phyloP scores from a whole-genome alignment of 805 yeast genomes.

The Kregervanrija fluxuum region DNA sequence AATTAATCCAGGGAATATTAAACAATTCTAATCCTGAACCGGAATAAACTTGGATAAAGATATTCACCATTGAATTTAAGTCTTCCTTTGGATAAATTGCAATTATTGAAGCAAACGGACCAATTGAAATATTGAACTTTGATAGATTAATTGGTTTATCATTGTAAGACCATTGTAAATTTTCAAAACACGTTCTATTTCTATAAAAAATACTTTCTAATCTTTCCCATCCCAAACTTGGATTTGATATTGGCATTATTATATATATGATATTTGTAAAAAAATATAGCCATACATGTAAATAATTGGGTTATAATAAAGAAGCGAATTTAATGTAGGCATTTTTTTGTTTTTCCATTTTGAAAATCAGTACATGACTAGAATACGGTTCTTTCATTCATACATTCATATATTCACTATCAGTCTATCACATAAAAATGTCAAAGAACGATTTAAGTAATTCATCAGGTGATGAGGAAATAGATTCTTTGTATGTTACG shows the following conservation, averaged over 20 bases:
- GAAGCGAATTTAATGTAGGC: no score
- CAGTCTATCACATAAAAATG: no score
- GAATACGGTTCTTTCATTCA: no score
- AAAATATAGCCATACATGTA: no score
- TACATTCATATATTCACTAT: background rate
- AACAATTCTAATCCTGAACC: slow-evolving; percentile 28
- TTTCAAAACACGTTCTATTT: slow-evolving; percentile 49
- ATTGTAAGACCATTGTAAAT: slow-evolving; percentile 38
- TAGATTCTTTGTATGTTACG: slow-evolving; percentile 39
- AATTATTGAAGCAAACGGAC: slow-evolving; percentile 47
- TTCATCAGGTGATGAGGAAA: slow-evolving; percentile 19
- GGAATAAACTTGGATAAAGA: slow-evolving; percentile 24
- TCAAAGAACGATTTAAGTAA: background rate
- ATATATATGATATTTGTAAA: no score
- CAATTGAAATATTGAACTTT: slow-evolving; percentile 40
- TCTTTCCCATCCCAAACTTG: slow-evolving; percentile 61
- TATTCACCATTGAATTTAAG: slow-evolving; percentile 1
- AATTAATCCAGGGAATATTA: slow-evolving; percentile 35
- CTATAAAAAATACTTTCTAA: slow-evolving; percentile 65
- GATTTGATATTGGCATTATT: slow-evolving; percentile 21
- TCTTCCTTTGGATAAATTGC: slow-evolving; percentile 37
- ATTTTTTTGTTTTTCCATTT: no score
- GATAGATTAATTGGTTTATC: slow-evolving; percentile 23
- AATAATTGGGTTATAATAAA: no score
- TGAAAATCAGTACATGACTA: no score